A percentile compares a stretch with the other conserved stretches of the same genome.
Evolutionary conservation across 192 early-diverging fungal species (phyloP).

Genomic region (Entrophospora sp.): DNA sequence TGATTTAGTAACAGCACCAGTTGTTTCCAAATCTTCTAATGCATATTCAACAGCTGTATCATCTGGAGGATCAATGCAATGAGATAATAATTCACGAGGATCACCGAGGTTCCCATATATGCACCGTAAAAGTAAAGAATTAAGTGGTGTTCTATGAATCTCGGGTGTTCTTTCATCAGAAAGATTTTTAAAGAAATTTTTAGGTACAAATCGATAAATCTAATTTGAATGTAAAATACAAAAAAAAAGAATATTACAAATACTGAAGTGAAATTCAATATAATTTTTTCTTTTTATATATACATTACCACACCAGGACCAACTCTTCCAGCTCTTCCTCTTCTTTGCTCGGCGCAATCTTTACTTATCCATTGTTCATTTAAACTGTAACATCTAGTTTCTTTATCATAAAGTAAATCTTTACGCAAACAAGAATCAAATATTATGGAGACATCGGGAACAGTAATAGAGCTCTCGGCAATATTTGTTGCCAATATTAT

Average conservation of each 20-base stretch:
- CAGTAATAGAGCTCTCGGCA: constrained; percentile 27
- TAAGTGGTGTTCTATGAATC: constrained; percentile 21
- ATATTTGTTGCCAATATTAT: constrained; percentile 27
- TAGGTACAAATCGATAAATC: constrained; percentile 25
- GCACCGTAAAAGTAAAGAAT: constrained; percentile 18
- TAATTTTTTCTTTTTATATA: too few relatives aligned
- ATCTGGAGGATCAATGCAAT: constrained; percentile 22
- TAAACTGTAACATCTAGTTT: constrained; percentile 18
- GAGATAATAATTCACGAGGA: constrained; percentile 15
- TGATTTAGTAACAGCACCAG: constrained; percentile 19
- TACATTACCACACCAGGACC: constrained; percentile 17
- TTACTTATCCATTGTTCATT: constrained; percentile 28
- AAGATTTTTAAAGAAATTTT: constrained; percentile 14
- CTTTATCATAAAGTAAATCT: constrained; percentile 22
- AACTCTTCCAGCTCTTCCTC: constrained; percentile 24
- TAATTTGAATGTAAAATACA: not conserved
- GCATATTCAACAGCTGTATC: constrained; percentile 22
- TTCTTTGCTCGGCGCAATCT: constrained; percentile 26
- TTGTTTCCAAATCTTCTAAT: constrained; percentile 20
- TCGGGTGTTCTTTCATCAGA: constrained; percentile 22
- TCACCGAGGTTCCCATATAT: constrained; percentile 23
- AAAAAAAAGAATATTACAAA: too few relatives aligned
- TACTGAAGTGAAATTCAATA: too few relatives aligned
- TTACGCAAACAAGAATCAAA: constrained; percentile 26
- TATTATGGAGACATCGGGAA: constrained; percentile 22